Percentiles rank a stretch among this genome's conserved stretches.
Evolutionary conservation across 225 moss, liverwort and hornwort species (phyloP).

Genomic region (Marchantia polymorpha): DNA sequence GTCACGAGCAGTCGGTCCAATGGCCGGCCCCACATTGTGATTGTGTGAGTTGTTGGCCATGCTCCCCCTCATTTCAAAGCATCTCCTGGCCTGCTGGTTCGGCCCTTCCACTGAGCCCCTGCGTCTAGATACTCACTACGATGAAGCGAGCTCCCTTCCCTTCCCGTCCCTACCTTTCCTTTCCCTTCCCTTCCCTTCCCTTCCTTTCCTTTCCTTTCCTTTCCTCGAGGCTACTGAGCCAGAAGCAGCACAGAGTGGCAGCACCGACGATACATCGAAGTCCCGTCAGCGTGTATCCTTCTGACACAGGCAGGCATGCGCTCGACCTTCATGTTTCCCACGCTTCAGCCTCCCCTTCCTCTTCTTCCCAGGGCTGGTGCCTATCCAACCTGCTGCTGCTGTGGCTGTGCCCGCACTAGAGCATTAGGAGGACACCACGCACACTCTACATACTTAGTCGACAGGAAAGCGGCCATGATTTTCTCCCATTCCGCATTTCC

Average conservation of each 20-base stretch:
- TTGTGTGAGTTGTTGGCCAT: constrained; percentile 31
- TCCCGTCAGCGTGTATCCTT: not conserved
- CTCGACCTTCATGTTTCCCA: not conserved
- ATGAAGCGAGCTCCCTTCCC: not conserved
- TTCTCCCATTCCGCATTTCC: not conserved
- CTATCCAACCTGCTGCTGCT: not conserved
- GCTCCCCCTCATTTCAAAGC: constrained; percentile 39
- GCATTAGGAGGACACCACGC: not conserved
- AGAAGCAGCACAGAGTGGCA: not conserved
- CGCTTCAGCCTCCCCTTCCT: not conserved
- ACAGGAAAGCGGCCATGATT: not conserved
- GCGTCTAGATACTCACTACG: not conserved
- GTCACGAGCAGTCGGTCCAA: constrained; percentile 34
- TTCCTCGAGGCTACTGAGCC: not conserved
- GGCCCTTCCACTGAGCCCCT: not conserved
- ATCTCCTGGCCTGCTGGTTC: constrained; percentile 8
- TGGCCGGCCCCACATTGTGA: constrained; percentile 34
- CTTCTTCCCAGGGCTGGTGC: no score
- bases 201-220: no score
- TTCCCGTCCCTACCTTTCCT: no score
- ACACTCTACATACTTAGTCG: not conserved
- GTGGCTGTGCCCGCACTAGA: not conserved
- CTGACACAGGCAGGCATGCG: not conserved
- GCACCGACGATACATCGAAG: not conserved
- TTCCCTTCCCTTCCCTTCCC: no score